Evolutionary conservation across 768 basidiomycete species (phyloP), one percentile per base, ranked within the genome.

Genomic region (Agaricus sinodeliciosus): DNA sequence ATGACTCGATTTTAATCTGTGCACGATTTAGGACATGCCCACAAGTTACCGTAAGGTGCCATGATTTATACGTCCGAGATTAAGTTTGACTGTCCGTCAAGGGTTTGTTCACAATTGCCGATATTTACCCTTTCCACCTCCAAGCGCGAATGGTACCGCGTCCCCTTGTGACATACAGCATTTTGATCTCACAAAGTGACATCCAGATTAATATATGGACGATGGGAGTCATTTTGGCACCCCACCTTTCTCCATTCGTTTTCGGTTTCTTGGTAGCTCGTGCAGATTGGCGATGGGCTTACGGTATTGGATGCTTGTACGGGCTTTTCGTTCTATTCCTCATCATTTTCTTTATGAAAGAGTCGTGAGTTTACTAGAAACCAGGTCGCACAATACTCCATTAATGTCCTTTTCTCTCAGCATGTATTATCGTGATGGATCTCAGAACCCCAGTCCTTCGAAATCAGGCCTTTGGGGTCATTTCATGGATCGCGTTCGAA

Each of bases 221-320:
- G 3, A 80, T 87, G 76, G 85, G 83, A 0, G 84, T 86, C 67
- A 76, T 87, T 59, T 62, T 85, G n/a, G 81, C 82, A 9, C 82
- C 80, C 8, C 80, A 81, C 69, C 59, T 80, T 4, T 83, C 81
- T 2, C 85, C 85, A 0, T 85, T 83, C 59, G 72, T 78, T 0
- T 81, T 85, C 57, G 84, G 85, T 2, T 87, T 85, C 71, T 68
- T 86, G 3, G 81, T 82, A 2, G 83, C 82, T 0, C 70, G 77
- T 3, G 72, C 76, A 11, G 73, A 67, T 43, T 85, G 80, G 80
- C 65, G 82, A 43, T 85, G 84, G 83, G 72, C 82, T 9, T 86
- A 84, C 55, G 81, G 81, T 15, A 79, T 82, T 40, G 85, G 81
- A 0, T 77, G 73, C 22, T 73, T 85, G n/a, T 88, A 85, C 59